Base-by-base conservation (phyloP, 352 stramenopile species). In the Globisporangium nagaii region DNA sequence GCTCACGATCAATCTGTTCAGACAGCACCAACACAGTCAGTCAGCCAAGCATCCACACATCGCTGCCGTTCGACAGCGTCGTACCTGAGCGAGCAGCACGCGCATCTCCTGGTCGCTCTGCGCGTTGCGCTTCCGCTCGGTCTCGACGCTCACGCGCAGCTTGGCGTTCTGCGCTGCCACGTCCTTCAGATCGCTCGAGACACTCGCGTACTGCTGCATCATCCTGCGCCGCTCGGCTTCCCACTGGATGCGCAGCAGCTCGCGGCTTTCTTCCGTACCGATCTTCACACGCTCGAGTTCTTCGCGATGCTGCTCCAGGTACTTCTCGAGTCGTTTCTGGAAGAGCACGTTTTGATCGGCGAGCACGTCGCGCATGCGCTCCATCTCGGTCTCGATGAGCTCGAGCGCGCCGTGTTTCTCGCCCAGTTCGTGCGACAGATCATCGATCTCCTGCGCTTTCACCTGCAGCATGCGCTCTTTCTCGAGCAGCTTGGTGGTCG, bases 331-430 rank as follows among this genome's bases (percentile, higher is more conserved):
- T 11, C 69, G 61, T 19, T 70, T 82, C 39, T 84, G 64, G 40
- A 86, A 85, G 3, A 85, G 27, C 1, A 56, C 61, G 52, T 86
- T 77, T 36, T 90, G 79, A 12, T 86, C 75, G 41, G 68, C 62
- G 1, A 88, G 66, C 15, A 63, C 63, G 0, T 54, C 63, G 13
- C 75, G 73, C 73, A 90, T 75, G 0, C 70, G 68, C 25, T 84
- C 73, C 77, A 90, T 87, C 39, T 90, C 79, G 10, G 71, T 72
- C 34, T 88, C 79, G 7, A 90, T 73, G 22, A 88, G 71, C 39
- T 86, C 77, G 11, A 90, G 58, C 5, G 77, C 79, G 9, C 62
- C 64, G 12, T 75, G 64, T 41, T 87, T 88, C 15, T 76, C 64
- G 32, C 67, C 65, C 7, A 90, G 17, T 36, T 82, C 54, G 24